Evolutionary conservation across 805 yeast genomes (phyloP), one percentile per base, ranked within the genome.

Genomic region (Cyberlindnera euphorbiae): DNA sequence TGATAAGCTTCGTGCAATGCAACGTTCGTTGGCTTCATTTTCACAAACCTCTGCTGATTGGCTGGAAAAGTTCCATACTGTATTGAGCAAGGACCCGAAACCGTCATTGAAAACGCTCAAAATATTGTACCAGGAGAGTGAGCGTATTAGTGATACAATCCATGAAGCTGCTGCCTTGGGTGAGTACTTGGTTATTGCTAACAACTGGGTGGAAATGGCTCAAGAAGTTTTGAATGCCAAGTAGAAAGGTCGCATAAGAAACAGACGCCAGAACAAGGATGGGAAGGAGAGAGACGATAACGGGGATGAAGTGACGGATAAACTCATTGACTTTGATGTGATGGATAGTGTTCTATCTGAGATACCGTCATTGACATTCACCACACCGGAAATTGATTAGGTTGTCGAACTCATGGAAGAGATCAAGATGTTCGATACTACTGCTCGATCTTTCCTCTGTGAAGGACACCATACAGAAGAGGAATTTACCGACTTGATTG

Each of bases 301-400:
- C 10, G 40, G 31, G 7, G 37, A 38, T 14, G 38, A 27, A 3
- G 11, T n/a, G 15, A 11, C 15, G 15, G 28, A 38, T 9, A 36
- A 36, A 11, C 44, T 41, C 14, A 35, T 28, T 10, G 53, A 49
- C 4, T 38, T 43, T 17, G 47, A 46, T 7, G 36, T 44, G 5
- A 50, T 15, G 13, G 39, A 45, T 24, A 33, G 29, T 1, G 46
- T 80, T 16, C 47, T 78, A 11, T 59, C 61, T 13, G 63, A 64
- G 29, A 73, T 79, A 5, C 75, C 79, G 3, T 48, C 53, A 0
- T 48, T 80, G 39, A 69, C 73, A 15, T 72, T 82, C 36, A 55
- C 67, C 4, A 62, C 75, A 13, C 69, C 76, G 0, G 93, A 83
- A 49, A 64, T 78, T 46, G 79, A 73, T 14, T 81, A 75, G 47